Evolutionary conservation across 75 land plant genomes (phyloP).

Genomic region (Azolla pinnata): DNA sequence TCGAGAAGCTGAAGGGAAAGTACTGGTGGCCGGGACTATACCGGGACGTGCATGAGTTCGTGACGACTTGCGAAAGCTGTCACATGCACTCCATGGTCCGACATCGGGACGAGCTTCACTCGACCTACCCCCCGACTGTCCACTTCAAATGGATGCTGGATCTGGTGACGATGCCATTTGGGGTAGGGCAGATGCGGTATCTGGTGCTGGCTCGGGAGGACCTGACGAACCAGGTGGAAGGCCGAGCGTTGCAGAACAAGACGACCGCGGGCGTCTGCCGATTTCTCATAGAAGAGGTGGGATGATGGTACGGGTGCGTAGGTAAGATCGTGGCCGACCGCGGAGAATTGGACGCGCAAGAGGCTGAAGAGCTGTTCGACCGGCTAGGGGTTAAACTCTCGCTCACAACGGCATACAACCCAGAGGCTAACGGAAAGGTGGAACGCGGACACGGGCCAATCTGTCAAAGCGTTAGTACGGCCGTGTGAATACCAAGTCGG

Average conservation of each 20-base stretch:
- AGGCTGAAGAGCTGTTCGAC: not conserved
- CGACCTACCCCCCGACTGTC: not conserved
- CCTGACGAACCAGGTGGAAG: not conserved
- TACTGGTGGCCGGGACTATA: constrained; percentile 1
- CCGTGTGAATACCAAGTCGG: not conserved
- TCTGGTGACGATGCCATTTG: not conserved
- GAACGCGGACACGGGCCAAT: not conserved
- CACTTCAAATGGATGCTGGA: not conserved
- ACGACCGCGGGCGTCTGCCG: not conserved
- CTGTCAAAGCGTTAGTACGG: not conserved
- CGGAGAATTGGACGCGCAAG: not conserved
- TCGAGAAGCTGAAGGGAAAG: not conserved
- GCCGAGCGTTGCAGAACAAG: not conserved
- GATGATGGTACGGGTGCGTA: not conserved
- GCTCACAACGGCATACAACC: not conserved
- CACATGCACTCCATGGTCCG: not conserved
- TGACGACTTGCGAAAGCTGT: not conserved
- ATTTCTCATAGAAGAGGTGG: not conserved
- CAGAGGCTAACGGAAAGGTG: not conserved
- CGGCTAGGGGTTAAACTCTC: not conserved
- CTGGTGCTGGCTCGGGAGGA: not conserved
- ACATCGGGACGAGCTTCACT: constrained; percentile 1
- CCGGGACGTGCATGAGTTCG: not conserved
- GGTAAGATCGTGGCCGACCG: not conserved
- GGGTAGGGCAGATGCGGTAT: not conserved